phyloP scores from a whole-genome alignment of 495 filamentous ascomycete species.

The Jackrogersella multiformis region DNA sequence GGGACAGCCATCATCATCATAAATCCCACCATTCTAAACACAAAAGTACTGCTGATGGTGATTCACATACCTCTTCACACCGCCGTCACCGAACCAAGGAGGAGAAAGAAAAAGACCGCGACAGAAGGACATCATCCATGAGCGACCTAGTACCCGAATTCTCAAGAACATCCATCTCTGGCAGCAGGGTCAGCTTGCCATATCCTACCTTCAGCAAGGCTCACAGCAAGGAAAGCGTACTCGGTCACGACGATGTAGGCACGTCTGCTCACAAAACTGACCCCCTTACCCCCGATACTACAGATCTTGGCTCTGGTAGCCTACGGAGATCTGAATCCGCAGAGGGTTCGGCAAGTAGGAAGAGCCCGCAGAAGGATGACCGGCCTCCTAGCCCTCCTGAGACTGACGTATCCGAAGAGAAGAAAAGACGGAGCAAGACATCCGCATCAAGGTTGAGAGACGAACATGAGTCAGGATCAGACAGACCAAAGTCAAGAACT shows the following conservation, averaged over 20 bases:
- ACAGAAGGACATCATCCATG: slow-evolving; percentile 50
- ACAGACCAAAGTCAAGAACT: slow-evolving; percentile 50
- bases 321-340: slow-evolving; percentile 53
- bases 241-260: slow-evolving; percentile 66
- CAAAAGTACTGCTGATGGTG: slow-evolving; percentile 49
- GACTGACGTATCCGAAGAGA: slow-evolving; percentile 61
- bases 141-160: slow-evolving; percentile 63
- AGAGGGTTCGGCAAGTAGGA: slow-evolving; percentile 44
- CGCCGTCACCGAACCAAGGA: slow-evolving; percentile 52
- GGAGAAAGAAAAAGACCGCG: slow-evolving; percentile 53
- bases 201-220: slow-evolving; percentile 91
- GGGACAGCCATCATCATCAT: slow-evolving; percentile 41
- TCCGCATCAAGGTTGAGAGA: slow-evolving; percentile 46
- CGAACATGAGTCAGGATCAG: slow-evolving; percentile 43
- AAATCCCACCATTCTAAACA: slow-evolving; percentile 52
- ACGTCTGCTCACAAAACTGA: slow-evolving; percentile 52
- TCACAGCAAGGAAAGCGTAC: slow-evolving; percentile 83
- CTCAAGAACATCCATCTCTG: slow-evolving; percentile 46
- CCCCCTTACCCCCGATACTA: slow-evolving; percentile 80
- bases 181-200: slow-evolving; percentile 68
- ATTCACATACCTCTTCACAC: slow-evolving; percentile 49
- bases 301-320: slow-evolving; percentile 71
- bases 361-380: slow-evolving; percentile 50
- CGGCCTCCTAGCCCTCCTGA: slow-evolving; percentile 65
- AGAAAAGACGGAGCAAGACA: slow-evolving; percentile 50